A percentile compares a stretch with the other conserved stretches of the same genome.
phyloP scores from a whole-genome alignment of 1,284 basidiomycete genomes.

The Microbotryum scabiosae region DNA sequence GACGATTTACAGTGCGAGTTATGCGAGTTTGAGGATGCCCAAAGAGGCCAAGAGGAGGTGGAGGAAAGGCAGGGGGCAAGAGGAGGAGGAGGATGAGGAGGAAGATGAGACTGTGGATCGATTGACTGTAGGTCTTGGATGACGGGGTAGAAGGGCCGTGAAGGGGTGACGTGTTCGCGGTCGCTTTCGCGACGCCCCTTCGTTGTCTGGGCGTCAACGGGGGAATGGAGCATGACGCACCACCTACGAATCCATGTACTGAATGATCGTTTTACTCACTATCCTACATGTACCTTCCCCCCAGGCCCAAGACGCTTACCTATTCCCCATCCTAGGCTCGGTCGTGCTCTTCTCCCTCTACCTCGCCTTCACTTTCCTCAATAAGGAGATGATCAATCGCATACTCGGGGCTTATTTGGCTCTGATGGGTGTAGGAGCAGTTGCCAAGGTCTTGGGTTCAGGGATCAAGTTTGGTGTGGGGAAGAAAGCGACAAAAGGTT shows the following conservation, averaged over 20 bases:
- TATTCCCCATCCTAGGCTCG: slow-evolving; percentile 61
- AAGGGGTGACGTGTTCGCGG: neutral
- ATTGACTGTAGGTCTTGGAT: slow-evolving; percentile 7
- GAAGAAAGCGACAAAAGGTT: no score
- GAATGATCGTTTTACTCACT: neutral
- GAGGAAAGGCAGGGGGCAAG: slow-evolving; percentile 3
- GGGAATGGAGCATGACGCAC: slow-evolving; percentile 16
- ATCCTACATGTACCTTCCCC: neutral
- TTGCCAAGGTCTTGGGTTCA: slow-evolving; percentile 12
- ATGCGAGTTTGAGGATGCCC: slow-evolving; percentile 18
- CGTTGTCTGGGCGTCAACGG: neutral
- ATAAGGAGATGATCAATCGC: slow-evolving; percentile 73
- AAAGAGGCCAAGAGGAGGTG: slow-evolving; percentile 16
- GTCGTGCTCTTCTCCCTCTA: slow-evolving; percentile 59
- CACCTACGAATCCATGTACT: slow-evolving; percentile 6
- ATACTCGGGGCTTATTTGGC: slow-evolving; percentile 45
- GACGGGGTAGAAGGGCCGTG: slow-evolving; percentile 8
- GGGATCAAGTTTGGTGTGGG: no score
- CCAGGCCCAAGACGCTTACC: slow-evolving; percentile 34
- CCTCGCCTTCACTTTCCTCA: slow-evolving; percentile 60
- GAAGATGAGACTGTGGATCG: slow-evolving; percentile 14
- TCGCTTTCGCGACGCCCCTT: no score
- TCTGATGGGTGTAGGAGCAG: slow-evolving; percentile 25
- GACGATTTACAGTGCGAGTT: neutral
- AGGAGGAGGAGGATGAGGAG: slow-evolving; percentile 22